A percentile compares a stretch with the other conserved stretches of the same genome.
phyloP scores from a whole-genome alignment of 495 filamentous ascomycete species.

The Daldinia bambusicola region DNA sequence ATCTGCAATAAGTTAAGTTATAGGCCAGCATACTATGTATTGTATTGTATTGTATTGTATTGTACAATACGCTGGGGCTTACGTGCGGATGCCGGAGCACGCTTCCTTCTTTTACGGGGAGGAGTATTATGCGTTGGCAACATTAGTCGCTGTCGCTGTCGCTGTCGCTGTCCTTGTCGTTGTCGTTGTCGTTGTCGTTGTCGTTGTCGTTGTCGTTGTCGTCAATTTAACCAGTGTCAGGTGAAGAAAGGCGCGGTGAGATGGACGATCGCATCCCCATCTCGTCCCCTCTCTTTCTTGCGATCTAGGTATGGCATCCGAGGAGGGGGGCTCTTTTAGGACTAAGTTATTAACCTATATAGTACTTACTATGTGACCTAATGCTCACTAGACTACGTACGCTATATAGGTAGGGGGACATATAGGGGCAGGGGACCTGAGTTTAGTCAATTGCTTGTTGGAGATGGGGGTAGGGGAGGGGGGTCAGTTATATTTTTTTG shows the following conservation, averaged over 20 bases:
- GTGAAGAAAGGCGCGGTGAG: conserved; percentile 2
- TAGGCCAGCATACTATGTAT: conserved; percentile 12
- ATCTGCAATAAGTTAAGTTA: neutral
- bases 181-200: neutral
- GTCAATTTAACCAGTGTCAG: conserved; percentile 25
- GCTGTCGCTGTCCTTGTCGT: no score
- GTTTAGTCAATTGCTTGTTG: neutral
- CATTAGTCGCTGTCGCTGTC: neutral
- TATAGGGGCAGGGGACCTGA: conserved; percentile 5
- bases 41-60: no score
- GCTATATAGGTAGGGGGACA: neutral
- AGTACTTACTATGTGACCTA: no score
- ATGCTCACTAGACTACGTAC: neutral
- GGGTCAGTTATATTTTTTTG: neutral
- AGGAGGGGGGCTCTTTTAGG: no score
- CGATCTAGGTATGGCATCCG: neutral
- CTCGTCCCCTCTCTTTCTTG: conserved; percentile 22
- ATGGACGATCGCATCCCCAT: conserved; percentile 19
- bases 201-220: no score
- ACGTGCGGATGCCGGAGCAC: conserved; percentile 10
- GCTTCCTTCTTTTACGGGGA: conserved; percentile 2
- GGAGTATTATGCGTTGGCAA: conserved; percentile 25
- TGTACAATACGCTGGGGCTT: neutral
- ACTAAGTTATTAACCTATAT: no score
- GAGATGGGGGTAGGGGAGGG: neutral